Base-by-base conservation (phyloP, 176 grass and related monocot genomes). In the Rhynchospora pubera region DNA sequence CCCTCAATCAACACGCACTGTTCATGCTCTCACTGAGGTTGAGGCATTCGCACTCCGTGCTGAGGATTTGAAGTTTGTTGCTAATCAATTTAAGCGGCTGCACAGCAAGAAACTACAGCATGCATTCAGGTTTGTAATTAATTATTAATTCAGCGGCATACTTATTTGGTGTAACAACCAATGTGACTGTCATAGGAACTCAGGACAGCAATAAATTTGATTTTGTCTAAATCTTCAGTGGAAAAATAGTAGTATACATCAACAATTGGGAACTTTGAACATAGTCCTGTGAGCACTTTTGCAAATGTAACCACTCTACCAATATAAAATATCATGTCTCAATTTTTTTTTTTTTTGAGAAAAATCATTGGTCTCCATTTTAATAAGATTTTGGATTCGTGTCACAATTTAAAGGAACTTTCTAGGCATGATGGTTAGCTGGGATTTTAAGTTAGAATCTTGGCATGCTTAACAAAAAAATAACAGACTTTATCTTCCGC, bases 61-160 rank as follows among this genome's bases (percentile, higher is more conserved):
- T 22, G 92, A 97, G 65, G 94, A 97, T 48, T 86, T 97, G 73
- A 97, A 94, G 80, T 97, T 92, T 66, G 94, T 97, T 0, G 94
- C 94, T 24, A 94, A 89, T 74, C 94, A 97, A 85, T 97, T 97
- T 87, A 97, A 92, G 88, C 84, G 94, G 2, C 92, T 97, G 56
- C 94, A 97, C 84, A 94, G 92, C 89, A 94, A 98, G 87, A 90
- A 90, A 45, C 73, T 98, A 53, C 92, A 98, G 87, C 92, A 98
- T 53, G 95, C 95, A 5, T 98, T 98, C 90, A 81, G 94, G 82
- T 84, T 48, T 82, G 60, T 66, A 12, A 7, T 80, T 80, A 46
- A n/a, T 66, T 50, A 50, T 45, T 73, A 16, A 73, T 44, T 39
- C 10, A 11, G 21, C 69, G 26, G 11, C 69, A 51, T 50, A 51